A percentile compares a stretch with the other conserved stretches of the same genome.
Evolutionary conservation across 2,329 filamentous ascomycete genomes (phyloP).

Genomic region (Cytospora piceae): DNA sequence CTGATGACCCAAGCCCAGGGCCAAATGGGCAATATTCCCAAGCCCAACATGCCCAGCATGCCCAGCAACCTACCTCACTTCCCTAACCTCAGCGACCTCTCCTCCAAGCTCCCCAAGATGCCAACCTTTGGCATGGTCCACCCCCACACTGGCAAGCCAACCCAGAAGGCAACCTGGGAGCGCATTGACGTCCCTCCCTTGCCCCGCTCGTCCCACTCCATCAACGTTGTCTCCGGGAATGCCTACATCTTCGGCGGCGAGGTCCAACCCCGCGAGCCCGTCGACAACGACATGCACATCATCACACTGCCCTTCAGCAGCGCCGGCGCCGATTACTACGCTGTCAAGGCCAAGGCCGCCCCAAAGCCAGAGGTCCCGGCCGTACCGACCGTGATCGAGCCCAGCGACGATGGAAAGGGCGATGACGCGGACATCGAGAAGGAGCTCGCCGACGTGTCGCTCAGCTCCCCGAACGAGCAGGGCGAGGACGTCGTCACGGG

Average conservation of each 20-base stretch:
- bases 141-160: conserved; percentile 32
- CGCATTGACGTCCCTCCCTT: conserved; percentile 59
- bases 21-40: conserved; percentile 22
- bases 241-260: conserved; percentile 78
- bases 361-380: conserved; percentile 26
- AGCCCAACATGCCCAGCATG: conserved; percentile 31
- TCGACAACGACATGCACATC: conserved; percentile 74
- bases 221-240: conserved; percentile 62
- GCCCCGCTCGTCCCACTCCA: conserved; percentile 73
- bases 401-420: conserved; percentile 24
- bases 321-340: conserved; percentile 62
- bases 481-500: conserved; percentile 20
- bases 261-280: conserved; percentile 61
- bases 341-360: conserved; percentile 54
- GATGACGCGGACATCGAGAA: conserved; percentile 39
- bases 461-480: conserved; percentile 22
- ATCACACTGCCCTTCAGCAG: conserved; percentile 63
- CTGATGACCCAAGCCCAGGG: conserved; percentile 22
- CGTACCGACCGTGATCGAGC: conserved; percentile 34
- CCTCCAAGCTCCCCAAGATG: conserved; percentile 35
- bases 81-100: conserved; percentile 33
- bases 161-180: conserved; percentile 64
- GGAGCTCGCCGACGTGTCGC: conserved; percentile 35
- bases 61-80: conserved; percentile 33
- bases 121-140: conserved; percentile 29